These are phyloP conservation scores for Camillea tinctor DNA, from an alignment of 2,329 filamentous ascomycete species.

Conservation along the genomic window DNA sequence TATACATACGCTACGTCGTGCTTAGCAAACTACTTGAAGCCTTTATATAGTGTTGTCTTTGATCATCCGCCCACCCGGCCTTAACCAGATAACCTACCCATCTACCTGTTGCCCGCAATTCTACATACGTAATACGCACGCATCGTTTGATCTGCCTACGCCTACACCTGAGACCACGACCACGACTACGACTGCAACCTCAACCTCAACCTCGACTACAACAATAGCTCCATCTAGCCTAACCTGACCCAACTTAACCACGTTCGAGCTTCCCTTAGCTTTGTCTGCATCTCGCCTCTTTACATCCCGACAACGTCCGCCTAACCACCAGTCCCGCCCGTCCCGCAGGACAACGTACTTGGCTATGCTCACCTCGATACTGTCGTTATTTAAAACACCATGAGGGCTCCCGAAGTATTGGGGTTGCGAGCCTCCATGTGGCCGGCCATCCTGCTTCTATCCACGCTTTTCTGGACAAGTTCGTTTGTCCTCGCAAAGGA, in stretches of 20 bases:
- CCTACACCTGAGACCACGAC: no score
- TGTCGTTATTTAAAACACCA: slow-evolving; percentile 42
- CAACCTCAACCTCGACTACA: no score
- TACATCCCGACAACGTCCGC: neutral
- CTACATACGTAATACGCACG: neutral
- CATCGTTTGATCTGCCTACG: neutral
- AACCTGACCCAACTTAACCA: neutral
- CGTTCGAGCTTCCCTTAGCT: neutral
- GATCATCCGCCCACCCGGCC: no score
- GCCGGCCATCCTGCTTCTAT: slow-evolving; percentile 36
- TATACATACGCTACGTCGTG: no score
- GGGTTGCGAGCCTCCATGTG: slow-evolving; percentile 47
- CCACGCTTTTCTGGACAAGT: slow-evolving; percentile 22
- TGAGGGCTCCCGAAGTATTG: slow-evolving; percentile 51
- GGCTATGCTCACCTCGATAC: slow-evolving; percentile 44
- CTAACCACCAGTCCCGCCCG: neutral
- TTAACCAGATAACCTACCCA: neutral
- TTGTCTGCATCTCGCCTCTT: neutral
- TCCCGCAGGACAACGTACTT: slow-evolving; percentile 11
- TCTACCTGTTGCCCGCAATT: neutral
- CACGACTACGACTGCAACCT: no score
- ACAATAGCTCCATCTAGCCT: no score
- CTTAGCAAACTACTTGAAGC: no score
- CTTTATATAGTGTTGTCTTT: no score
- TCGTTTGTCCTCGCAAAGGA: slow-evolving; percentile 52